Evolutionary conservation across 1,139 yeast species (phyloP).

Genomic region (Kodamaea plutei): DNA sequence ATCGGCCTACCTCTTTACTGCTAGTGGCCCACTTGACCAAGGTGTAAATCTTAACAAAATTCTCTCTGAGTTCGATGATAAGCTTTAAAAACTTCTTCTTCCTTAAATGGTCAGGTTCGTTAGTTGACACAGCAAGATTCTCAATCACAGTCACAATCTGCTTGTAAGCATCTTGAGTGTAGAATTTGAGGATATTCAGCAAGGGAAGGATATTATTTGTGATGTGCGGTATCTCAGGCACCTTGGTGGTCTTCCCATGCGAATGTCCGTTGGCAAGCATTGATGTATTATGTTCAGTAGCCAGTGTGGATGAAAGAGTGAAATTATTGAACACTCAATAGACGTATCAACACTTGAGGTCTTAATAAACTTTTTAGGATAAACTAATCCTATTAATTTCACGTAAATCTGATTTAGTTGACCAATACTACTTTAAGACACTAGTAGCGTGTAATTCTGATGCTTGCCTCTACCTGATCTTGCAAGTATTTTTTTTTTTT

Average conservation of each 20-base stretch:
- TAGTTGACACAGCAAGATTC: slow-evolving; percentile 38
- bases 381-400: too few relatives aligned
- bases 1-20: slow-evolving; percentile 61
- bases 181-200: slow-evolving; percentile 52
- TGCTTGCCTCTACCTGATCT: too few relatives aligned
- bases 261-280: slow-evolving; percentile 4
- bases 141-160: slow-evolving; percentile 62
- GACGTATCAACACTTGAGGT: too few relatives aligned
- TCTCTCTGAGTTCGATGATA: slow-evolving; percentile 70
- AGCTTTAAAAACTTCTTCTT: slow-evolving; percentile 67
- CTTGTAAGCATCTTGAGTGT: slow-evolving; percentile 60
- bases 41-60: slow-evolving; percentile 78
- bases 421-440: too few relatives aligned
- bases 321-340: too few relatives aligned
- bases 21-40: slow-evolving; percentile 82
- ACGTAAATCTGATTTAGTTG: too few relatives aligned
- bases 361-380: too few relatives aligned
- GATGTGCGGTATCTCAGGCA: slow-evolving; percentile 67
- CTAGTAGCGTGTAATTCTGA: too few relatives aligned
- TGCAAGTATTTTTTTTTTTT: too few relatives aligned
- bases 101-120: slow-evolving; percentile 54
- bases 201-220: slow-evolving; percentile 67
- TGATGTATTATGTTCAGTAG: too few relatives aligned
- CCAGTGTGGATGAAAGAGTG: too few relatives aligned
- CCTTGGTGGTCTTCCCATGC: slow-evolving; percentile 7